These are phyloP conservation scores for Musa schizocarpa DNA, from an alignment of 176 grass and related monocot species.

Conservation along the genomic window DNA sequence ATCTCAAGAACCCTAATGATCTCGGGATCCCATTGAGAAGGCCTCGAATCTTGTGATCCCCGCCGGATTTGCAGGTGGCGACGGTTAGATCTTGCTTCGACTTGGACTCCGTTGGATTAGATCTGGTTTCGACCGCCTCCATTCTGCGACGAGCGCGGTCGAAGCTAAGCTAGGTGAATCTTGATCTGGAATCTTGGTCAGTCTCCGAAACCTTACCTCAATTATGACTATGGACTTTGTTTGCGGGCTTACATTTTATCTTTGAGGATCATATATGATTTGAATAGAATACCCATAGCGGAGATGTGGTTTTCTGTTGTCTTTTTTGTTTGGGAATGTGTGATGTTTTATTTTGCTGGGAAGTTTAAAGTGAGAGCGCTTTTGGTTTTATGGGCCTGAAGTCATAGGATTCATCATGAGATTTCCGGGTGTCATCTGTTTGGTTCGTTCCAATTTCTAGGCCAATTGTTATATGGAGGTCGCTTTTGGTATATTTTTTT, in stretches of 20 bases:
- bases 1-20: background rate
- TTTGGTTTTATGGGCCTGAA: background rate
- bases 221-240: background rate
- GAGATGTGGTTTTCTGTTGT: background rate
- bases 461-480: background rate
- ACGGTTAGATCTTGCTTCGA: background rate
- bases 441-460: background rate
- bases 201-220: background rate
- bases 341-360: background rate
- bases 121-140: background rate
- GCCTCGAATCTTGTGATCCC: background rate
- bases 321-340: background rate
- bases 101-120: background rate
- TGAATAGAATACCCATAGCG: background rate
- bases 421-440: background rate
- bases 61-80: background rate
- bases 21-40: background rate
- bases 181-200: background rate
- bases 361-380: background rate
- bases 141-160: background rate
- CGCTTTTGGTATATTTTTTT: background rate
- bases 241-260: background rate
- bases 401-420: background rate
- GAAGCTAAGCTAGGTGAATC: background rate
- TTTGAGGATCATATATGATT: background rate